Conservation (phyloP, 768 basidiomycete genomes). For the Termitomyces sp. region DNA sequence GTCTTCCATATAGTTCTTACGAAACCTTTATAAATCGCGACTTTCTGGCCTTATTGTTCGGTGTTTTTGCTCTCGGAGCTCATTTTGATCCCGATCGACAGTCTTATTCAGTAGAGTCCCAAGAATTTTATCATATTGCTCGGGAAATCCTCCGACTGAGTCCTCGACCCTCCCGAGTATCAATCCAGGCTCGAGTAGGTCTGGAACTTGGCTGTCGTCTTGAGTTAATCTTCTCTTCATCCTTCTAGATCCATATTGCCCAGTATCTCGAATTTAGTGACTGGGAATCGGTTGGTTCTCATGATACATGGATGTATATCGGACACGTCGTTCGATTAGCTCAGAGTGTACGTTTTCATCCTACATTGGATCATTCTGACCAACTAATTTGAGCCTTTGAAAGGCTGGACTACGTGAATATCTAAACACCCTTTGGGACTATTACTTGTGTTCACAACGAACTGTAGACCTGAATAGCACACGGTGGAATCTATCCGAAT, state of each 20-base stretch:
- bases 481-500: slow-evolving; percentile 54
- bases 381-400: background rate
- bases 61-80: slow-evolving; percentile 60
- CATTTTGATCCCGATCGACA: slow-evolving; percentile 54
- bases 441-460: background rate
- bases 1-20: slow-evolving; percentile 30
- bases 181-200: slow-evolving; percentile 56
- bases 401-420: slow-evolving; percentile 50
- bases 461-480: slow-evolving; percentile 53
- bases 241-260: slow-evolving; percentile 32
- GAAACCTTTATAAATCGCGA: slow-evolving; percentile 42
- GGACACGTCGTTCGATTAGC: slow-evolving; percentile 58
- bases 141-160: slow-evolving; percentile 48
- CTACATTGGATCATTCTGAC: background rate
- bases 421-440: background rate
- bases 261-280: slow-evolving; percentile 59
- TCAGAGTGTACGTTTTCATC: slow-evolving; percentile 47
- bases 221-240: background rate
- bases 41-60: slow-evolving; percentile 58
- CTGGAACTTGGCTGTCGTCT: background rate
- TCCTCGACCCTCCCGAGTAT: slow-evolving; percentile 50
- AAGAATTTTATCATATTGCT: slow-evolving; percentile 61
- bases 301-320: slow-evolving; percentile 52
- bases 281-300: slow-evolving; percentile 40
- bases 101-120: slow-evolving; percentile 49